Evolutionary conservation across 306 rosid genomes (phyloP), one percentile per base, ranked within the genome.

Genomic region (Leucaena leucocephala): DNA sequence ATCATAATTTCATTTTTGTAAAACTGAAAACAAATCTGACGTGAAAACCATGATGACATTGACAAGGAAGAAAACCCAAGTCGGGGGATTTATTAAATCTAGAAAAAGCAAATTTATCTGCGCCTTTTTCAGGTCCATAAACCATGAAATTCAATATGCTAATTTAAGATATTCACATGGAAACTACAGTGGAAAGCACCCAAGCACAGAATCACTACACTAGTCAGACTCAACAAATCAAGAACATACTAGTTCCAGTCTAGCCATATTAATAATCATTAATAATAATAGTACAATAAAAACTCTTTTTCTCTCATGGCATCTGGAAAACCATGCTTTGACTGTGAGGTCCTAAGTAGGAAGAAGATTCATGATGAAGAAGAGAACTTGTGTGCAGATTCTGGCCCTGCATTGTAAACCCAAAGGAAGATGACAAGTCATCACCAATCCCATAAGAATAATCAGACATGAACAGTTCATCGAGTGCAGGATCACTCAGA

Each of bases 121-220:
- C 21, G 82, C 84, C 82, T 78, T 70, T 85, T 86, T 69, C 80
- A 61, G 67, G 82, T 66, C 74, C 83, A 82, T 55, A 72, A 66
- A 68, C 81, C 82, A 78, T 72, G 19, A 78, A 27, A 78, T 81
- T 58, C 79, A 72, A 39, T 66, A 78, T 76, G 86, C 88, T 86
- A 78, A 80, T 65, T 78, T 64, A 78, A 85, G 65, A 79, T 92
- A 90, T 90, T 88, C 88, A 88, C 97, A 92, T 69, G 81, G 75
- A 82, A 84, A 72, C 46, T 81, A 78, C 46, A 66, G 81, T 45
- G 77, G 74, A 79, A 74, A 62, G 70, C 77, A 84, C 48, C 27
- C 79, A 72, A 63, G 72, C 75, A 83, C 83, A 81, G 68, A 39
- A 63, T 6, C 44, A 13, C 68, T 35, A 35, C 33, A 48, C 86